Conservation (phyloP, 1,284 basidiomycete genomes). For the Prillingera fragicola region DNA sequence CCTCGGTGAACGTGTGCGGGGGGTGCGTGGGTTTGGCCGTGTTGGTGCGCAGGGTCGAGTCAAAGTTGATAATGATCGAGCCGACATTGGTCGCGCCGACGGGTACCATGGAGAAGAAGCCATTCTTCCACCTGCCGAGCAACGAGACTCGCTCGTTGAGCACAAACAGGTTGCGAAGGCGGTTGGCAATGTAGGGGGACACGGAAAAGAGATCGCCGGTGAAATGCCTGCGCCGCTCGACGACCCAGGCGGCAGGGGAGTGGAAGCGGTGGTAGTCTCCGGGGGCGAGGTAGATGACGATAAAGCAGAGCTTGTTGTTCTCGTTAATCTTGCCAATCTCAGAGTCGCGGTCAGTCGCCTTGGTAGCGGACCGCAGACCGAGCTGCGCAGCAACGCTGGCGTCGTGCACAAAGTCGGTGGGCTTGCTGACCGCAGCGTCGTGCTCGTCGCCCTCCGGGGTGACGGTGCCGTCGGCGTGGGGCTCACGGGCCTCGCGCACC, state of each 20-base stretch:
- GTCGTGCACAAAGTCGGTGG: constrained; percentile 57
- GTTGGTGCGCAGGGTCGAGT: constrained; percentile 82
- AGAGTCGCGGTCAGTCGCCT: constrained; percentile 49
- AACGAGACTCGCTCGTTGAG: constrained; percentile 95
- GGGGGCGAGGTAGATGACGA: constrained; percentile 94
- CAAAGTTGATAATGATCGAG: constrained; percentile 94
- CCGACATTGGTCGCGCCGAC: constrained; percentile 98
- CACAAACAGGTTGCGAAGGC: constrained; percentile 89
- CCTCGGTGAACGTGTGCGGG: constrained; percentile 86
- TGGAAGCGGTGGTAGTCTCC: constrained; percentile 99
- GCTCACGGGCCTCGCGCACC: constrained; percentile 21
- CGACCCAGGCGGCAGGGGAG: constrained; percentile 92
- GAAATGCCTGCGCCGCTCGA: constrained; percentile 91
- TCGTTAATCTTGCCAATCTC: constrained; percentile 49
- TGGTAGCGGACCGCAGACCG: constrained; percentile 50
- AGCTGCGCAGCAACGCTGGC: constrained; percentile 50
- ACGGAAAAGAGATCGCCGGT: constrained; percentile 96
- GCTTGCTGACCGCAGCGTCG: constrained; percentile 36
- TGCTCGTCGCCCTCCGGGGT: constrained; percentile 23
- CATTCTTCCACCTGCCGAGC: constrained; percentile 90
- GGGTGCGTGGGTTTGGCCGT: constrained; percentile 62
- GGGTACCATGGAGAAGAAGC: constrained; percentile 96
- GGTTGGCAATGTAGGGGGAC: constrained; percentile 89
- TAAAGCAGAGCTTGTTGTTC: constrained; percentile 81
- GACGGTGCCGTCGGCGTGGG: constrained; percentile 2